Evolutionary conservation across 2,329 filamentous ascomycete species (phyloP).

Genomic region (Cladophialophora immunda): DNA sequence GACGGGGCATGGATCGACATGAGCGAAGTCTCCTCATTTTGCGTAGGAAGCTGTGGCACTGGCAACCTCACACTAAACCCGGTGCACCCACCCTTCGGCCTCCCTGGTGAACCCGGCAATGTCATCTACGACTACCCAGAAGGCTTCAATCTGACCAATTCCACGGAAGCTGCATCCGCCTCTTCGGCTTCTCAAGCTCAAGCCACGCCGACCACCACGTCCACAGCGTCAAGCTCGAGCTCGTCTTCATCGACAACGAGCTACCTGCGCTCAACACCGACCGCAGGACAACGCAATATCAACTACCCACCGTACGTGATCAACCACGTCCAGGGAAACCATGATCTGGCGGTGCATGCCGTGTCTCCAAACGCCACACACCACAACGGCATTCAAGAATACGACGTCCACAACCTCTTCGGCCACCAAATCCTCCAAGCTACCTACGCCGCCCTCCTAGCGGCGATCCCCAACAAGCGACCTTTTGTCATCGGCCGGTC

Average conservation of each 20-base stretch:
- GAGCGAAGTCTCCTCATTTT: conserved; percentile 70
- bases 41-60: conserved; percentile 75
- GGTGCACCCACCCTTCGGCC: conserved; percentile 69
- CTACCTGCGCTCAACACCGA: conserved; percentile 68
- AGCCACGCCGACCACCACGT: conserved; percentile 50
- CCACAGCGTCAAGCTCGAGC: conserved; percentile 41
- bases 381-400: conserved; percentile 75
- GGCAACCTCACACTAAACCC: conserved; percentile 72
- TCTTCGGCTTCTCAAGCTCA: conserved; percentile 64
- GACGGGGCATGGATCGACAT: conserved; percentile 69
- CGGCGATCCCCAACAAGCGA: conserved; percentile 71
- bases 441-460: conserved; percentile 75
- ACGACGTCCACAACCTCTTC: conserved; percentile 81
- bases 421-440: conserved; percentile 79
- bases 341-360: conserved; percentile 75
- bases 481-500: conserved; percentile 86
- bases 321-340: conserved; percentile 71
- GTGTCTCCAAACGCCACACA: conserved; percentile 81
- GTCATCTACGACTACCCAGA: conserved; percentile 71
- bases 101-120: conserved; percentile 71
- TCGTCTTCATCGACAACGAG: conserved; percentile 48
- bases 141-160: conserved; percentile 73
- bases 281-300: conserved; percentile 70
- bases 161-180: conserved; percentile 70
- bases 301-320: conserved; percentile 80